These are phyloP conservation scores for Solanum piurae DNA, from an alignment of 257 asterid species.

Conservation along the genomic window DNA sequence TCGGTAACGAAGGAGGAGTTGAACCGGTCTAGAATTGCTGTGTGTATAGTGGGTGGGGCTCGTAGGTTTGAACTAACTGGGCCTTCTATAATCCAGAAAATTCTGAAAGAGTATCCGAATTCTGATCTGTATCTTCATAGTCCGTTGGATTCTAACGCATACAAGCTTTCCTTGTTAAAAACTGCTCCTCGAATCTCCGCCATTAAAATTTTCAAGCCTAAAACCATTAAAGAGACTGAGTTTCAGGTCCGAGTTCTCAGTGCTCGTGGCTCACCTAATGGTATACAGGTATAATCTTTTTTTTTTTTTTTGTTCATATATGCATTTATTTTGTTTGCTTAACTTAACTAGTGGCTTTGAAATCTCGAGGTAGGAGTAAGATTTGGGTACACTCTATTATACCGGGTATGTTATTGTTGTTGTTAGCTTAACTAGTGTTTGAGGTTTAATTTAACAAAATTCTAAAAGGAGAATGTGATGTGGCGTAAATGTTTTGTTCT, in stretches of 20 bases:
- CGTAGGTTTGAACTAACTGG: constrained; percentile 94
- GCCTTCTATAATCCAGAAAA: constrained; percentile 62
- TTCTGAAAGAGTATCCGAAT: constrained; percentile 45
- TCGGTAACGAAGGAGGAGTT: constrained; percentile 1
- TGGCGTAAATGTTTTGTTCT: background rate
- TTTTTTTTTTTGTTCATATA: background rate
- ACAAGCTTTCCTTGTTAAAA: constrained; percentile 51
- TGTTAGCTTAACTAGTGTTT: background rate
- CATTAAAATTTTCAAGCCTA: constrained; percentile 54
- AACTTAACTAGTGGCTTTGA: background rate
- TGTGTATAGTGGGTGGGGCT: constrained; percentile 97
- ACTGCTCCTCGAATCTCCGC: constrained; percentile 66
- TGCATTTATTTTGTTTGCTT: background rate
- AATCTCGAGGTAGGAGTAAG: background rate
- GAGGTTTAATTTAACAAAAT: background rate
- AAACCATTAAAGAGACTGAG: constrained; percentile 43
- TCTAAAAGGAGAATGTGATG: background rate
- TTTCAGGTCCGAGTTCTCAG: constrained; percentile 62
- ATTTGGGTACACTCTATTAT: accelerated
- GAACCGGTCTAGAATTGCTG: constrained; percentile 58
- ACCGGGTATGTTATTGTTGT: background rate
- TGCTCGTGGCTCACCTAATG: constrained; percentile 71
- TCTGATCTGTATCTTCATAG: constrained; percentile 75
- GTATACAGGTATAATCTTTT: constrained; percentile 56
- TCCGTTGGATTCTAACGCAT: constrained; percentile 67